Conservation (phyloP, 306 rosid species). For the Vicia sativa region DNA sequence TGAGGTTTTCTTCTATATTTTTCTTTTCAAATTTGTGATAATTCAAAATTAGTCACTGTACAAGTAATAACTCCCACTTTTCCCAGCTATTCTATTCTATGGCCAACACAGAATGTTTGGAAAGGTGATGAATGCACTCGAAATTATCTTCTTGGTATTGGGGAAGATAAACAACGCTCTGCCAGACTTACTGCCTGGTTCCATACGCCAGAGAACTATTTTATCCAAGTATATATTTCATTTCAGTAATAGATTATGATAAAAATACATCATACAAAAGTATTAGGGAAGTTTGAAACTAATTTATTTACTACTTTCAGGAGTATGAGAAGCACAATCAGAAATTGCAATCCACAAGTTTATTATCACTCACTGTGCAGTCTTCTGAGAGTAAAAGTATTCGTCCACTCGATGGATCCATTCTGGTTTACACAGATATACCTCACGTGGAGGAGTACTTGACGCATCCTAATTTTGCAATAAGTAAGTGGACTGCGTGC, state of each 20-base stretch:
- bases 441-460: conserved; percentile 87
- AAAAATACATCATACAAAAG: conserved; percentile 4
- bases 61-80: conserved; percentile 33
- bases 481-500: conserved; percentile 60
- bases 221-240: conserved; percentile 60
- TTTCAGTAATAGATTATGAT: conserved; percentile 14
- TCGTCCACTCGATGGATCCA: conserved; percentile 39
- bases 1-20: conserved; percentile 61
- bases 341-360: conserved; percentile 49
- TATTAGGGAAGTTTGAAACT: conserved; percentile 29
- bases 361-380: conserved; percentile 30
- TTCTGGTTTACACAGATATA: conserved; percentile 80
- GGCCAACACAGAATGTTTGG: conserved; percentile 71
- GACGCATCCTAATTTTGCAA: conserved; percentile 68
- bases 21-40: conserved; percentile 15
- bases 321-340: conserved; percentile 62
- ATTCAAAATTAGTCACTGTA: conserved; percentile 1
- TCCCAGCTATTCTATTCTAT: conserved; percentile 77
- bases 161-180: conserved; percentile 91
- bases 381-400: conserved; percentile 46
- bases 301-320: conserved; percentile 52
- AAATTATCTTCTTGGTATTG: conserved; percentile 84
- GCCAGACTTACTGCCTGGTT: conserved; percentile 96
- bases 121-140: conserved; percentile 85
- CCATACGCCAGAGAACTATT: conserved; percentile 80